Evolutionary conservation across 2,329 filamentous ascomycete species (phyloP).

Genomic region (Myriosclerotinia duriaeana): DNA sequence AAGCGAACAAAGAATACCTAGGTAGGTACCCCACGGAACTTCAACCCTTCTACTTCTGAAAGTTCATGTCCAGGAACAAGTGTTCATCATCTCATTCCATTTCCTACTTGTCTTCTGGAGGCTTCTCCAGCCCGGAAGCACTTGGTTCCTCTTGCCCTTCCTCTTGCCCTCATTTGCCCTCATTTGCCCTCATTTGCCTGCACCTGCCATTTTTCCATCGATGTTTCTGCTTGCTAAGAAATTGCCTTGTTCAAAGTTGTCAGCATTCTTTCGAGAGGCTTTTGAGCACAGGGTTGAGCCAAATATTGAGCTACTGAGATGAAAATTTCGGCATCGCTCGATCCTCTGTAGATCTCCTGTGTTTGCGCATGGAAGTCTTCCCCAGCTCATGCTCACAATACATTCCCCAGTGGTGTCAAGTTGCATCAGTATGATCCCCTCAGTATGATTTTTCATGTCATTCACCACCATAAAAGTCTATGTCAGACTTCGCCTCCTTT

Average conservation of each 20-base stretch:
- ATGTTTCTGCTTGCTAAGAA: not conserved
- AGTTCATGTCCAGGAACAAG: not conserved
- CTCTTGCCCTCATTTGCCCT: no score
- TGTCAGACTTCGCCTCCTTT: not conserved
- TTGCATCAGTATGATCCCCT: not conserved
- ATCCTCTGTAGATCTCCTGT: not conserved
- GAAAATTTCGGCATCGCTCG: not conserved
- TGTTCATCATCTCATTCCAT: not conserved
- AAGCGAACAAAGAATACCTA: not conserved
- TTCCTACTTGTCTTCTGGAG: not conserved
- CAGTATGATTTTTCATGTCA: not conserved
- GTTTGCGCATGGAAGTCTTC: not conserved
- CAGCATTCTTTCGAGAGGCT: not conserved
- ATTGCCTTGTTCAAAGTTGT: not conserved
- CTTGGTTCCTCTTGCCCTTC: not conserved
- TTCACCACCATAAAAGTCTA: not conserved
- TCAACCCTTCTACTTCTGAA: not conserved
- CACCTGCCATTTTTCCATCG: not conserved
- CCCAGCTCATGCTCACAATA: slow-evolving; percentile 6
- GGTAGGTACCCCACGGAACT: not conserved
- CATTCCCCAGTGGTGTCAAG: not conserved
- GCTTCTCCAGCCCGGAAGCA: not conserved
- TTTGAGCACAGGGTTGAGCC: not conserved
- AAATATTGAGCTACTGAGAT: not conserved
- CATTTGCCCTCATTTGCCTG: no score